phyloP scores from a whole-genome alignment of 108 stramenopile genomes.

The Skeletonema menzelii region DNA sequence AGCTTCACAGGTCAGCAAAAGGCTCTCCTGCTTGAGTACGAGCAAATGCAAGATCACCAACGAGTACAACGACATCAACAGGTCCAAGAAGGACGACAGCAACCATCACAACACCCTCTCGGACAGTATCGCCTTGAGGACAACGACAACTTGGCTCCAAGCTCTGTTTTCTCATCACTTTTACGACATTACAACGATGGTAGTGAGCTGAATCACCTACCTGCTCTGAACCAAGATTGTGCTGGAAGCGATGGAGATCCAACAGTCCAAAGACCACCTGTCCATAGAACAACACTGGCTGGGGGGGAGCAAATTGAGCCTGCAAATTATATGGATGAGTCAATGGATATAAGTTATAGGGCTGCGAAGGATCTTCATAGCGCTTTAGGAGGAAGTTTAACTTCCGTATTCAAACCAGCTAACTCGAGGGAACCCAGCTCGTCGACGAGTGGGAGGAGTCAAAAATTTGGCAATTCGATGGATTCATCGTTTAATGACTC shows the following conservation, averaged over 20 bases:
- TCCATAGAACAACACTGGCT: background rate
- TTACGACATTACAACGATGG: background rate
- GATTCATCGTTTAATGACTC: background rate
- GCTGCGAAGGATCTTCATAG: background rate
- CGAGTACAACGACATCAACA: background rate
- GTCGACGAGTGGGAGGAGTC: background rate
- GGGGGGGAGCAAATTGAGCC: background rate
- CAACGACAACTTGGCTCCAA: background rate
- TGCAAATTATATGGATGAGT: background rate
- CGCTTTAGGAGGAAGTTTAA: background rate
- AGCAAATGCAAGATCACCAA: slow-evolving; percentile 5
- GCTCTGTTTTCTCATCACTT: slow-evolving; percentile 3
- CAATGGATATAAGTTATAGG: background rate
- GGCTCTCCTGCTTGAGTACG: slow-evolving; percentile 3
- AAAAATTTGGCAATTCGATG: background rate
- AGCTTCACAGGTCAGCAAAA: slow-evolving; percentile 12
- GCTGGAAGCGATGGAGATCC: background rate
- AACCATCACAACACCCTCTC: background rate
- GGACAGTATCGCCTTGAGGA: background rate
- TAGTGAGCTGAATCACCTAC: background rate
- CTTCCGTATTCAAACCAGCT: background rate
- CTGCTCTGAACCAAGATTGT: background rate
- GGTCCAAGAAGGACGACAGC: background rate
- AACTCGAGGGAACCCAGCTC: background rate
- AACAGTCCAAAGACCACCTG: background rate